Evolutionary conservation across 2,329 filamentous ascomycete species (phyloP).

Genomic region (Epichloe hybrida): DNA sequence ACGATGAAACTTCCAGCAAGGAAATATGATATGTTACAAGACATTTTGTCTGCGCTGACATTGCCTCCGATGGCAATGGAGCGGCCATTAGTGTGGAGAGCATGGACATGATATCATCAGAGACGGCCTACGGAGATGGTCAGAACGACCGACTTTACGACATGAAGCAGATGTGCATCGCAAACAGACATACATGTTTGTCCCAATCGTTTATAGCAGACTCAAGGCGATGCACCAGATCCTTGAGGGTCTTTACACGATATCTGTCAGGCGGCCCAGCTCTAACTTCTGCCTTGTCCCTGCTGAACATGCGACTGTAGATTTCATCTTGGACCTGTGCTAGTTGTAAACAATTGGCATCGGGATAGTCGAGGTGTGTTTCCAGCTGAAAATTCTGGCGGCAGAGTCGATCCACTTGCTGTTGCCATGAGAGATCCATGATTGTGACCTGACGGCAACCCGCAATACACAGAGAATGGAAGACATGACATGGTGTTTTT

Average conservation of each 20-base stretch:
- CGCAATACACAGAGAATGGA: neutral
- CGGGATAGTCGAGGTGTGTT: conserved; percentile 49
- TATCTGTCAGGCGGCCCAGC: conserved; percentile 56
- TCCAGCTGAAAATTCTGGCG: conserved; percentile 73
- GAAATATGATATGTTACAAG: conserved; percentile 59
- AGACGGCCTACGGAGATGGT: conserved; percentile 52
- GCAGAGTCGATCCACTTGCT: conserved; percentile 39
- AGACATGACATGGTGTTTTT: neutral
- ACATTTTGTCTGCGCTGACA: conserved; percentile 56
- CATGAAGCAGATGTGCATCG: neutral
- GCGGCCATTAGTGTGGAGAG: conserved; percentile 52
- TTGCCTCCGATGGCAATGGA: conserved; percentile 48
- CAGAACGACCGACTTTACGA: conserved; percentile 9
- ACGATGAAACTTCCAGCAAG: conserved; percentile 12
- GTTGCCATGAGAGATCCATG: conserved; percentile 1
- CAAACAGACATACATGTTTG: conserved; percentile 58
- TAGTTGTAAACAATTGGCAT: conserved; percentile 41
- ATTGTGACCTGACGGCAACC: neutral
- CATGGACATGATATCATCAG: conserved; percentile 61
- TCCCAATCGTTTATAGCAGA: conserved; percentile 67
- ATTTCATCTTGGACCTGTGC: conserved; percentile 52
- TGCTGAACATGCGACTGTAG: conserved; percentile 52
- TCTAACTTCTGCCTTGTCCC: conserved; percentile 36
- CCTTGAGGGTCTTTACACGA: conserved; percentile 58
- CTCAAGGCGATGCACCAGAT: conserved; percentile 58